phyloP scores from a whole-genome alignment of 495 filamentous ascomycete genomes.

The Lasiosphaeria miniovina region DNA sequence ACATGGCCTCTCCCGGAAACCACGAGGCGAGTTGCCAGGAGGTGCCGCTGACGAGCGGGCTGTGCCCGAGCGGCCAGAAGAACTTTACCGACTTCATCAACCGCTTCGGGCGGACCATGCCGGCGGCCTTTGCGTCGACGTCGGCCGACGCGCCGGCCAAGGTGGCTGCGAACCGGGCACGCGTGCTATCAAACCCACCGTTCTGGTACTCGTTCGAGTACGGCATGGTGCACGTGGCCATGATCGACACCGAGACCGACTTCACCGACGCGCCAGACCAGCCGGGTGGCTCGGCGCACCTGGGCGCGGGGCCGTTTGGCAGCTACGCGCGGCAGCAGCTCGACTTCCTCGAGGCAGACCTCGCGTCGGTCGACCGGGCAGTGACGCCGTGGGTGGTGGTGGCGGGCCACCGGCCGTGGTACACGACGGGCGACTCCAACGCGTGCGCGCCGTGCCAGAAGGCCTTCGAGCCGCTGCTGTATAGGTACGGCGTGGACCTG shows the following conservation, averaged over 20 bases:
- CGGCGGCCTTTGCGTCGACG: slow-evolving; percentile 43
- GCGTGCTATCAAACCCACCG: slow-evolving; percentile 51
- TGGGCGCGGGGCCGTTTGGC: slow-evolving; percentile 55
- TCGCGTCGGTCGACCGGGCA: slow-evolving; percentile 45
- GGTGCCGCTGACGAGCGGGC: slow-evolving; percentile 37
- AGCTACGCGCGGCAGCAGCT: slow-evolving; percentile 35
- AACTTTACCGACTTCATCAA: slow-evolving; percentile 61
- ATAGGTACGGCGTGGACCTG: slow-evolving; percentile 60
- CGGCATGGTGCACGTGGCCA: slow-evolving; percentile 55
- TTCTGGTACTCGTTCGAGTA: slow-evolving; percentile 68
- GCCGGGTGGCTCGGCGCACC: slow-evolving; percentile 41
- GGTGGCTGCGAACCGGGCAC: slow-evolving; percentile 46
- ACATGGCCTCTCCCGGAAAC: slow-evolving; percentile 46
- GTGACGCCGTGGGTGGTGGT: slow-evolving; percentile 58
- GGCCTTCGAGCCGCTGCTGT: slow-evolving; percentile 57
- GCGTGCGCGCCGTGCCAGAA: slow-evolving; percentile 52
- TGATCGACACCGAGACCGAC: slow-evolving; percentile 59
- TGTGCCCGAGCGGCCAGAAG: slow-evolving; percentile 56
- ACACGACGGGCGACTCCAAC: slow-evolving; percentile 38
- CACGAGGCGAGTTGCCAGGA: slow-evolving; percentile 45
- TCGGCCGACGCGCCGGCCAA: slow-evolving; percentile 43
- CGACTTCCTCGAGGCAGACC: slow-evolving; percentile 44
- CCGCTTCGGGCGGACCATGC: slow-evolving; percentile 53
- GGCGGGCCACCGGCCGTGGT: slow-evolving; percentile 62
- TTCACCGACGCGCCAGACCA: slow-evolving; percentile 44